Conservation (phyloP, 176 grass and related monocot genomes). For the Lolium multiflorum region DNA sequence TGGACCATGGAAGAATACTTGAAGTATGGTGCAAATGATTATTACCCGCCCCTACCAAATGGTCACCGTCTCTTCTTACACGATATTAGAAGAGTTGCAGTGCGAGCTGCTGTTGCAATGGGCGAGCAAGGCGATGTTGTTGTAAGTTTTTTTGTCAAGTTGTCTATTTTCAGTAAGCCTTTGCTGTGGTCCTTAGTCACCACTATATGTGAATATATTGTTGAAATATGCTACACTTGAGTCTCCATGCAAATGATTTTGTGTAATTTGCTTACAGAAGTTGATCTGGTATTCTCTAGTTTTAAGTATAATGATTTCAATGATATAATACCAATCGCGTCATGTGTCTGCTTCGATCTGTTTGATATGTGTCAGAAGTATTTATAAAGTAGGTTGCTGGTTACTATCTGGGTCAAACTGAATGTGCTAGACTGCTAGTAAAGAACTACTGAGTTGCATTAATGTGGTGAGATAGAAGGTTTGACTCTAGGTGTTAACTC, state of each 20-base stretch:
- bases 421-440: neutral
- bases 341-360: neutral
- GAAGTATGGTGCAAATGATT: slow-evolving; percentile 89
- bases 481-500: slow-evolving; percentile 3
- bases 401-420: neutral
- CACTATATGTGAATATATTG: neutral
- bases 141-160: slow-evolving; percentile 61
- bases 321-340: neutral
- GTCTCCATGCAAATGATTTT: neutral
- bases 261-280: slow-evolving; percentile 10
- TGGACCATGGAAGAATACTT: slow-evolving; percentile 99
- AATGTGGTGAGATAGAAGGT: slow-evolving; percentile 19
- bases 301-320: slow-evolving; percentile 12
- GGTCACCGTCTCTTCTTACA: slow-evolving; percentile 93
- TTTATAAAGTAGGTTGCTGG: neutral
- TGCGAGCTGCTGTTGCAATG: slow-evolving; percentile 93
- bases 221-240: neutral
- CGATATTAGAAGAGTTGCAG: slow-evolving; percentile 89
- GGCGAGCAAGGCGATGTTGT: slow-evolving; percentile 96
- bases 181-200: neutral
- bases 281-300: slow-evolving; percentile 2
- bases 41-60: slow-evolving; percentile 95
- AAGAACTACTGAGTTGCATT: slow-evolving; percentile 15
- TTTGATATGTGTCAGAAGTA: slow-evolving; percentile 2
- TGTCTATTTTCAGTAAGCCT: neutral